These are phyloP conservation scores for Paracorniculantispora psalliotae DNA, from an alignment of 2,329 filamentous ascomycete species.

Conservation along the genomic window DNA sequence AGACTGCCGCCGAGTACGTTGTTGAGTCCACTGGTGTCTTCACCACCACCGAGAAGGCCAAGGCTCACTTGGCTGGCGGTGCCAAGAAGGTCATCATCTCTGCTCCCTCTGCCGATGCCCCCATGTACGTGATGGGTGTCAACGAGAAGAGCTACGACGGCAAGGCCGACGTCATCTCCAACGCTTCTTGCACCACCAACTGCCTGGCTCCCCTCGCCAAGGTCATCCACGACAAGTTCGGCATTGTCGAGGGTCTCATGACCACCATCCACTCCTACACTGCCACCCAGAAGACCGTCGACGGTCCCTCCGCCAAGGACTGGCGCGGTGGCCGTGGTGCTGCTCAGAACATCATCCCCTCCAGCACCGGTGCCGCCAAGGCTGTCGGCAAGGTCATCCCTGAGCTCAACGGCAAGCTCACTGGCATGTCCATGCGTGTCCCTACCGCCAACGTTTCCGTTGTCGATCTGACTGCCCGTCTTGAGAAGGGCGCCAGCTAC, in stretches of 20 bases:
- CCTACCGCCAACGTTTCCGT: conserved; percentile 98
- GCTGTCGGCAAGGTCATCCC: conserved; percentile 99
- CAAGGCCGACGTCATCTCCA: conserved; percentile 91
- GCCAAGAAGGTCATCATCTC: conserved; percentile 98
- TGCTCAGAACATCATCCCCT: conserved; percentile 99
- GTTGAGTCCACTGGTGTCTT: conserved; percentile 98
- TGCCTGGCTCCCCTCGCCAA: conserved; percentile 98
- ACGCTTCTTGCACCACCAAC: conserved; percentile 99
- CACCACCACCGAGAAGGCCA: conserved; percentile 96
- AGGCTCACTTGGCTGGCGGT: conserved; percentile 88
- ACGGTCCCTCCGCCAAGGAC: conserved; percentile 96
- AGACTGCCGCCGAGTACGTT: conserved; percentile 86
- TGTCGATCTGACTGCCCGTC: conserved; percentile 90
- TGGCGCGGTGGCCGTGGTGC: conserved; percentile 98
- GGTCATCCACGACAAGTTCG: conserved; percentile 98
- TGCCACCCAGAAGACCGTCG: conserved; percentile 98
- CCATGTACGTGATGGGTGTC: conserved; percentile 99
- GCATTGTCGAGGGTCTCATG: conserved; percentile 98
- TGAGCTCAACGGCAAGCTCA: conserved; percentile 96
- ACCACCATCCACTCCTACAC: conserved; percentile 99
- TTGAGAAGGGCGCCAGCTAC: conserved; percentile 84
- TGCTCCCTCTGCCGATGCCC: conserved; percentile 87
- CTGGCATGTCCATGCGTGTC: conserved; percentile 99
- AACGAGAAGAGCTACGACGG: conserved; percentile 93
- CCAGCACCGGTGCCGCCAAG: conserved; percentile 98